These are phyloP conservation scores for Parsonsia alboflavescens DNA, from an alignment of 257 asterid genomes.

Conservation along the genomic window DNA sequence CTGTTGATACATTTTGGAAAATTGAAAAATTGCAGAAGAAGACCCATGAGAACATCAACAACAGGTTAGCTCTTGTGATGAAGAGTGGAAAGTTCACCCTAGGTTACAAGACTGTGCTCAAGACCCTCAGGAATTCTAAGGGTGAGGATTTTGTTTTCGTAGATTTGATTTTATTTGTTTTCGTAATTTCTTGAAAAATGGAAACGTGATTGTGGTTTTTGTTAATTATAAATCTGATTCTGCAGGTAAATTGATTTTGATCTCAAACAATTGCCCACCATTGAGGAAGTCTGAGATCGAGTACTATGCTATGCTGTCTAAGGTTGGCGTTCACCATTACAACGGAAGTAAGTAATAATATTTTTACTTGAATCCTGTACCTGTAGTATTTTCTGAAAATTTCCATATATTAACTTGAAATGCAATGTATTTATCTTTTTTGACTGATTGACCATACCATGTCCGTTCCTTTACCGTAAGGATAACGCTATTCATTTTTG, in stretches of 20 bases:
- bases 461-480: neutral
- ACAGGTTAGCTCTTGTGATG: slow-evolving; percentile 71
- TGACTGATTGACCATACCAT: neutral
- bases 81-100: slow-evolving; percentile 84
- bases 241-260: slow-evolving; percentile 69
- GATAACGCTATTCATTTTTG: neutral
- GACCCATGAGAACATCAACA: slow-evolving; percentile 79
- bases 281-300: slow-evolving; percentile 86
- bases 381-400: neutral
- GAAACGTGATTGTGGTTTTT: neutral
- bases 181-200: neutral
- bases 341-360: slow-evolving; percentile 54
- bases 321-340: slow-evolving; percentile 79
- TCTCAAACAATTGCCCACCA: slow-evolving; percentile 79
- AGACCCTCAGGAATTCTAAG: slow-evolving; percentile 67
- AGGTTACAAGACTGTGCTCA: slow-evolving; percentile 84
- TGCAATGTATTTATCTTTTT: neutral
- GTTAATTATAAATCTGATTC: neutral
- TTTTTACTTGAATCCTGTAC: neutral
- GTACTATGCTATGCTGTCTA: slow-evolving; percentile 85
- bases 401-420: neutral
- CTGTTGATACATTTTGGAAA: neutral
- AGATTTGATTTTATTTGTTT: neutral
- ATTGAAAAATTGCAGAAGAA: slow-evolving; percentile 51
- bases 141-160: slow-evolving; percentile 24